These are phyloP conservation scores for Dictyostelium capitatum DNA, from an alignment of 78 protist species.

Conservation along the genomic window DNA sequence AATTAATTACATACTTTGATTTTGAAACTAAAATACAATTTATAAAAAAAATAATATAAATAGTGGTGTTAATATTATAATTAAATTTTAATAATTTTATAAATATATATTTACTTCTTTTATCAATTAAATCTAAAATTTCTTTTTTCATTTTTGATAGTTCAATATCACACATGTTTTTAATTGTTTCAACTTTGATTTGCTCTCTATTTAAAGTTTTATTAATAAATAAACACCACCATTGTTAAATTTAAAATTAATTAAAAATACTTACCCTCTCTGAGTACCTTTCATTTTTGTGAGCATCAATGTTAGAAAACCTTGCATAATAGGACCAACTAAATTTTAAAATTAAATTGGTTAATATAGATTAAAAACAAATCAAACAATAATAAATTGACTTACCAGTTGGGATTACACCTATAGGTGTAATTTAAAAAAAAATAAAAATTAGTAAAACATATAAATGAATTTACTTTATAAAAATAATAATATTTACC, in stretches of 20 bases:
- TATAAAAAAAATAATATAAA: background rate
- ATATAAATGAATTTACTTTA: no score
- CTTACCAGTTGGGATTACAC: background rate
- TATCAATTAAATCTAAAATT: background rate
- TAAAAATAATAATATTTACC: no score
- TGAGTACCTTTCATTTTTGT: background rate
- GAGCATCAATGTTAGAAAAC: background rate
- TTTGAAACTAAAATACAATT: background rate
- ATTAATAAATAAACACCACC: no score
- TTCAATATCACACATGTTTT: background rate
- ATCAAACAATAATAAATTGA: background rate
- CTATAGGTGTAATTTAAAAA: background rate
- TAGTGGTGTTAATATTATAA: background rate
- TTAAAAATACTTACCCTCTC: no score
- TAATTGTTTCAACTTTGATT: background rate
- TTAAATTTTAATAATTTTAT: background rate
- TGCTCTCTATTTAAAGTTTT: no score
- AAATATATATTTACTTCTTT: background rate
- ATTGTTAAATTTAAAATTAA: no score
- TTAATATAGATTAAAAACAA: background rate
- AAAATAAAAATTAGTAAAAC: no score
- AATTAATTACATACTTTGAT: background rate
- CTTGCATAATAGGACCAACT: conserved; percentile 1
- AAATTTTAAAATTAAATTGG: background rate
- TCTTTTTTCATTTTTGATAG: background rate